Base-by-base conservation (phyloP, 805 yeast genomes). In the Ogataea paradorogensis region DNA sequence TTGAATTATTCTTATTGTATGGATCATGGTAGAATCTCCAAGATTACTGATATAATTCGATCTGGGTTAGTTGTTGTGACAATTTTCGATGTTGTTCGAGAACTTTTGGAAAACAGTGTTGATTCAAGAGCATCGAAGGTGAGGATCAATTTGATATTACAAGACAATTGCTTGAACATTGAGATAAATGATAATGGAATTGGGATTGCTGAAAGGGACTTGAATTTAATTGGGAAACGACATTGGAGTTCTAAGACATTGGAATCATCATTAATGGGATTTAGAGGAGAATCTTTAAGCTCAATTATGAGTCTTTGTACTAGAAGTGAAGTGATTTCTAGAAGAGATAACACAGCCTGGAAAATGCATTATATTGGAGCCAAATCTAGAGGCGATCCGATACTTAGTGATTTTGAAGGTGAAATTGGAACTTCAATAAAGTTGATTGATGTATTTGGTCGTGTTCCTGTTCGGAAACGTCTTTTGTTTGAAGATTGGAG, bases 231-330 rank as follows among this genome's bases (percentile, higher is more conserved):
- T 1, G 88, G 84, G 0, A 34, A 46, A 10, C 60, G 70, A 14
- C 66, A 75, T 51, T 63, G 62, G 40, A 82, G 91, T 0, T 80
- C 90, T 0, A 85, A 82, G 50, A 30, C 76, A 2, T 23, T 34
- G 10, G 46, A 35, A 2, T 56, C 72, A 3, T 36, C 38, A 1
- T 74, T 82, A 0, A 74, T 70, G 47, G 95, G 95, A 1, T 84
- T 80, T 53, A 69, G 85, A 34, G 95, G 95, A 1, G 84, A 81
- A 49, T 84, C 93, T 0, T 48, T 87, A 13, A 65, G 69, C 37
- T 70, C 82, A 0, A 62, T 87, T 3, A 58, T 74, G n/a, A 65
- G 70, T 0, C 52, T 76, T 6, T 53, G 56, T 25, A 64, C 81
- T 0, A 56, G 67, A 10, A 43, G 78, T n/a, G 52, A 67, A 0